These are phyloP conservation scores for Pythium pyrilobum DNA, from an alignment of 352 stramenopile species.

Conservation along the genomic window DNA sequence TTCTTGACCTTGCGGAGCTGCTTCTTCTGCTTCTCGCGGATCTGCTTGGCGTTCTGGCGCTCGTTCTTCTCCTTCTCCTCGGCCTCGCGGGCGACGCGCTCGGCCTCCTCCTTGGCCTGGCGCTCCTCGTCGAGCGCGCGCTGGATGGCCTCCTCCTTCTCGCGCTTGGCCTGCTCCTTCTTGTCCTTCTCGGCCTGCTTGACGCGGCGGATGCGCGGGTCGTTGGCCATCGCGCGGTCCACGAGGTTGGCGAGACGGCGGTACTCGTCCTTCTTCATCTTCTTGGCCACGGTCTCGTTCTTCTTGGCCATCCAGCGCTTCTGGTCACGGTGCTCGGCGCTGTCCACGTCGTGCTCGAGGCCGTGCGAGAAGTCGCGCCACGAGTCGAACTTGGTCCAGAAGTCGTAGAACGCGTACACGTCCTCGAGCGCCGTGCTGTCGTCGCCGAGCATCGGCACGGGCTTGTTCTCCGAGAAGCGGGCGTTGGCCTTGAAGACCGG, in stretches of 20 bases:
- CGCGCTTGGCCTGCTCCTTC: conserved; percentile 63
- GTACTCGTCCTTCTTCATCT: conserved; percentile 89
- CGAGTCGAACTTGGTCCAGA: conserved; percentile 87
- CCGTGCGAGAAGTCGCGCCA: conserved; percentile 83
- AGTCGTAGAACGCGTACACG: conserved; percentile 85
- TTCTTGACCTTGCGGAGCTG: conserved; percentile 82
- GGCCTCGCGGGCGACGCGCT: conserved; percentile 34
- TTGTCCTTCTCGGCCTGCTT: conserved; percentile 85
- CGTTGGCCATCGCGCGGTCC: conserved; percentile 65
- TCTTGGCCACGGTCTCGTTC: conserved; percentile 80
- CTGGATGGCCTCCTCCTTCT: conserved; percentile 73
- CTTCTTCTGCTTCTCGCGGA: conserved; percentile 85
- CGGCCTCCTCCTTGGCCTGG: conserved; percentile 49
- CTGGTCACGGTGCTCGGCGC: conserved; percentile 77
- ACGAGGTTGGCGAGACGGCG: conserved; percentile 71
- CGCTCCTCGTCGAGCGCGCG: conserved; percentile 65
- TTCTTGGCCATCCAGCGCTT: conserved; percentile 89
- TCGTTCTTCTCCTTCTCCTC: conserved; percentile 67
- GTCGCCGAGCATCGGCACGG: conserved; percentile 63
- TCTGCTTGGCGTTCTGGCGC: conserved; percentile 67
- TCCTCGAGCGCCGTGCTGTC: conserved; percentile 56
- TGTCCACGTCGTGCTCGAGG: conserved; percentile 82
- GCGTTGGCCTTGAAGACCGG: conserved; percentile 74
- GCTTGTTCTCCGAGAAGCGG: conserved; percentile 76
- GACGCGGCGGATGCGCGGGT: conserved; percentile 74